These are phyloP conservation scores for Kodamaea sagamina DNA, from an alignment of 805 yeast species.

Conservation along the genomic window DNA sequence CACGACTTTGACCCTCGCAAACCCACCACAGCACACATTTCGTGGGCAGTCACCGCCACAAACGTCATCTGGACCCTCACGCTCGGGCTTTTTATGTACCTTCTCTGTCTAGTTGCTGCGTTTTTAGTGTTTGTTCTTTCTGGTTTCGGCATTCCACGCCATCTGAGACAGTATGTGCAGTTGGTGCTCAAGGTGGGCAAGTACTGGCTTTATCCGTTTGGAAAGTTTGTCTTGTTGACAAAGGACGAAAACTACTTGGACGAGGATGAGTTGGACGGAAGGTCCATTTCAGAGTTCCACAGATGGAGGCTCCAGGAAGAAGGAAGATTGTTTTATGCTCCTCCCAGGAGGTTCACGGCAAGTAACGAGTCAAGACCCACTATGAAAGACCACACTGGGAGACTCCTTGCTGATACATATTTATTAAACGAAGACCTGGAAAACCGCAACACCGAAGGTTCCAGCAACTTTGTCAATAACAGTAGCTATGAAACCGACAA, in stretches of 20 bases:
- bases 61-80: constrained; percentile 75
- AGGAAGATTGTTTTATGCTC: constrained; percentile 79
- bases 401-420: constrained; percentile 41
- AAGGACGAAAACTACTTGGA: constrained; percentile 77
- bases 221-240: constrained; percentile 76
- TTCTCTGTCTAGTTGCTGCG: constrained; percentile 54
- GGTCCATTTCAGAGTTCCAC: constrained; percentile 79
- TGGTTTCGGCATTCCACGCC: constrained; percentile 44
- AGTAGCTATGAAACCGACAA: constrained; percentile 6
- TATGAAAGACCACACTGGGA: constrained; percentile 44
- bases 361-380: constrained; percentile 37
- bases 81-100: constrained; percentile 64
- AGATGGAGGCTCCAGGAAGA: constrained; percentile 83
- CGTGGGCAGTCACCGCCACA: constrained; percentile 62
- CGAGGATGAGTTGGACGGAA: constrained; percentile 89
- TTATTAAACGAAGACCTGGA: constrained; percentile 25
- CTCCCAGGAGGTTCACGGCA: constrained; percentile 48
- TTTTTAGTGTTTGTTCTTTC: constrained; percentile 45
- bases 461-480: background rate
- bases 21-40: constrained; percentile 46
- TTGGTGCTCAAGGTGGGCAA: constrained; percentile 61
- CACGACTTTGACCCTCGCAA: constrained; percentile 60
- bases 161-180: constrained; percentile 62
- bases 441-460: background rate
- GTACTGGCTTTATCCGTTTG: constrained; percentile 86